A percentile compares a stretch with the other conserved stretches of the same genome.
These are phyloP conservation scores for Fusarium brachygibbosum DNA, from an alignment of 2,329 filamentous ascomycete species.

Conservation along the genomic window DNA sequence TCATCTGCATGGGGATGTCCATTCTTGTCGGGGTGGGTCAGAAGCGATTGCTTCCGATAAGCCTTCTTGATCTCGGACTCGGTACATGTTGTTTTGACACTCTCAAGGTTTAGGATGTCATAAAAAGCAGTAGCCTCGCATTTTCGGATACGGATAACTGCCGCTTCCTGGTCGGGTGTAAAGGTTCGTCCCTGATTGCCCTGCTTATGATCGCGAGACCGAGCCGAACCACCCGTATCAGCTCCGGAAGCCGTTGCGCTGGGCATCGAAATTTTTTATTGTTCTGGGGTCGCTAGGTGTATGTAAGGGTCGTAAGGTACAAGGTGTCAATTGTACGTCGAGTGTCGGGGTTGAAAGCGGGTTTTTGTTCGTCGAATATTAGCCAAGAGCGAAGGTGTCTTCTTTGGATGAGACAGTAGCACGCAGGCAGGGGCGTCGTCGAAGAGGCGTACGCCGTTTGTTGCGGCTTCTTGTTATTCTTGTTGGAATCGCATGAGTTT, in stretches of 20 bases:
- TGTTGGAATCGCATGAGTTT: conserved; percentile 26
- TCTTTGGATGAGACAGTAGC: conserved; percentile 25
- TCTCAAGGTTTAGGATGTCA: conserved; percentile 86
- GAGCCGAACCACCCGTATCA: conserved; percentile 62
- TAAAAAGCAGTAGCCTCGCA: conserved; percentile 93
- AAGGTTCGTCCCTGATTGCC: conserved; percentile 82
- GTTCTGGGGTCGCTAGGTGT: conserved; percentile 11
- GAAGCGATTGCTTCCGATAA: conserved; percentile 91
- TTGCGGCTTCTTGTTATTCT: conserved; percentile 1
- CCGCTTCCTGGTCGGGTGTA: conserved; percentile 91
- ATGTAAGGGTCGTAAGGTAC: conserved; percentile 1
- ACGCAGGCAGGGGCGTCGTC: conserved; percentile 7
- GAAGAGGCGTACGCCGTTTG: conserved; percentile 5
- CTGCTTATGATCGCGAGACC: conserved; percentile 77
- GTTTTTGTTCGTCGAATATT: conserved; percentile 24
- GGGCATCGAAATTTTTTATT: conserved; percentile 49
- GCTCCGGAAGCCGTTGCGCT: conserved; percentile 69
- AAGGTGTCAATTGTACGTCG: conserved; percentile 17
- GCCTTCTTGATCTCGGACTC: conserved; percentile 97
- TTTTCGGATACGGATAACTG: conserved; percentile 87
- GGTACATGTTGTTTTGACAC: conserved; percentile 72
- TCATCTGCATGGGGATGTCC: conserved; percentile 95
- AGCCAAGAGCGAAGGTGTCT: conserved; percentile 43
- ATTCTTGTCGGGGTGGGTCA: conserved; percentile 99
- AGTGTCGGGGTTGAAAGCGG: background rate